Evolutionary conservation across 2,329 filamentous ascomycete species (phyloP).

Genomic region (Claviceps humidiphila): DNA sequence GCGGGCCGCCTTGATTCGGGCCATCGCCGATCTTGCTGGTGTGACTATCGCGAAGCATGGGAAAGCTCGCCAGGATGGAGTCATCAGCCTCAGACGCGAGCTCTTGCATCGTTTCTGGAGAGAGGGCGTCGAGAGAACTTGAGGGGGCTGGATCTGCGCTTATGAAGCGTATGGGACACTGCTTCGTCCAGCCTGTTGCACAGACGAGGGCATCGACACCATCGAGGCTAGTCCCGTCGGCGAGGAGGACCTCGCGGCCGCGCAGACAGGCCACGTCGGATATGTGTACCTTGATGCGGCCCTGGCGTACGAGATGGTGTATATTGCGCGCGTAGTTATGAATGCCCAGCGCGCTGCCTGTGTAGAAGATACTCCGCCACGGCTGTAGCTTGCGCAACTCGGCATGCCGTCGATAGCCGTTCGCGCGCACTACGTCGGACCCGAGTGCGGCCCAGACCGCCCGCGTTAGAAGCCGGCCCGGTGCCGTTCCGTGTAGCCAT

Average conservation of each 20-base stretch:
- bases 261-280: conserved; percentile 31
- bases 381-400: conserved; percentile 13
- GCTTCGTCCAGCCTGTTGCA: conserved; percentile 38
- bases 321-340: conserved; percentile 29
- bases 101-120: not conserved
- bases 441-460: conserved; percentile 36
- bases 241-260: conserved; percentile 26
- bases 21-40: not conserved
- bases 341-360: not conserved
- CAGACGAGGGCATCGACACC: conserved; percentile 34
- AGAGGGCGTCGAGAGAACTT: not conserved
- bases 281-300: conserved; percentile 33
- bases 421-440: conserved; percentile 31
- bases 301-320: conserved; percentile 35
- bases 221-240: conserved; percentile 24
- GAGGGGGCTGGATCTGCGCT: not conserved
- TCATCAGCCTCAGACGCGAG: not conserved
- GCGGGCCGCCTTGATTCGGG: not conserved
- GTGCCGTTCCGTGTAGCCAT: conserved; percentile 35
- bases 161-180: conserved; percentile 30
- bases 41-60: not conserved
- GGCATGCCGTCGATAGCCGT: conserved; percentile 30
- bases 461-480: conserved; percentile 34
- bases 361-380: not conserved
- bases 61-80: conserved; percentile 1